A percentile compares a stretch with the other conserved stretches of the same genome.
These are phyloP conservation scores for Brassica carinata DNA, from an alignment of 345 rosid genomes.

Conservation along the genomic window DNA sequence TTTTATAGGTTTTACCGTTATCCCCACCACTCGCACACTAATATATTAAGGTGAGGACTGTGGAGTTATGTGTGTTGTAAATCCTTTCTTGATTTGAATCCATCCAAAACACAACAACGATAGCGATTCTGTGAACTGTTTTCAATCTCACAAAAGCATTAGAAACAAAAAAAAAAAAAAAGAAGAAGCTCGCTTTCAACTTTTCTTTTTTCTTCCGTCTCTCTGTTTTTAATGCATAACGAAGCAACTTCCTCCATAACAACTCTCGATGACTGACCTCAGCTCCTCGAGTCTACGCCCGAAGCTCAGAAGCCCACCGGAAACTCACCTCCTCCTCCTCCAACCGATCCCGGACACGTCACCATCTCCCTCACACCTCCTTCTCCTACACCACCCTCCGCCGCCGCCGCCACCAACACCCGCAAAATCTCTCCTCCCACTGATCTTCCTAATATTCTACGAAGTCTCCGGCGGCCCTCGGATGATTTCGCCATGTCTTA, in stretches of 20 bases:
- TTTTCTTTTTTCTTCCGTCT: neutral
- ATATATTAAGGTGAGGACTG: too few species aligned
- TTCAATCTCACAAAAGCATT: neutral
- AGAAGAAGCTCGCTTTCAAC: neutral
- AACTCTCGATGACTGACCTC: neutral
- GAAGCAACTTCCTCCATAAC: neutral
- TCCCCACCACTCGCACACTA: neutral
- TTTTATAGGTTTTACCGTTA: neutral
- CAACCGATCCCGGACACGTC: neutral
- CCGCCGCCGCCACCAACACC: slow-evolving; percentile 18
- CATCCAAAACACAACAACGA: neutral
- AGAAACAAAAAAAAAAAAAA: neutral
- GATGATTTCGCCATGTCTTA: slow-evolving; percentile 56
- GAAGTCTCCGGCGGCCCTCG: slow-evolving; percentile 48
- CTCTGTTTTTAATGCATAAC: neutral
- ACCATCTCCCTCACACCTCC: neutral
- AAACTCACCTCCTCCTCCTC: neutral
- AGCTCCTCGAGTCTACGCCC: neutral
- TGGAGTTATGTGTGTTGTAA: neutral
- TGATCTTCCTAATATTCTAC: slow-evolving; percentile 39
- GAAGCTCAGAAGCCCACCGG: neutral
- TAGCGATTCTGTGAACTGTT: neutral
- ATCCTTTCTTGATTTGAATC: neutral
- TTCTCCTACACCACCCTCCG: neutral
- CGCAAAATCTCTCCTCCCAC: slow-evolving; percentile 69